Evolutionary conservation across 192 early-diverging fungal species (phyloP), one percentile per base, ranked within the genome.

Genomic region (Mycoemilia scoparia): DNA sequence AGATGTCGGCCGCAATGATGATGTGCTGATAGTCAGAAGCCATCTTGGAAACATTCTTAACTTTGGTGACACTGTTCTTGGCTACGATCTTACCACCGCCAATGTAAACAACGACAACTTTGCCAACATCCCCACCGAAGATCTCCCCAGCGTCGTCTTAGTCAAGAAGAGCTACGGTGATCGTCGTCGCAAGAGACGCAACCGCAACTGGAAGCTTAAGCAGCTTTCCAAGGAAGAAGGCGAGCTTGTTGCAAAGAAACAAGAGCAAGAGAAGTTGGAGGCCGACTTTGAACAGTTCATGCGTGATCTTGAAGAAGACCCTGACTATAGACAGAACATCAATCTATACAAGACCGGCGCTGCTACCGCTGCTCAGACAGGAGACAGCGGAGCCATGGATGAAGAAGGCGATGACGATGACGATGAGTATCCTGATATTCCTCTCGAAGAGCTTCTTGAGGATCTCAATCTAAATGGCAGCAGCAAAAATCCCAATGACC

Each of bases 261-360:
- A 76, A 41, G 87, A 90, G 18, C 55, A 67, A 50, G 71, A 71
- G 27, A 67, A 69, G 43, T 70, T 74, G 29, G 87, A 93, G 35
- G 57, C 77, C 27, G 93, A 98, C 60, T 84, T 80, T 50, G 93
- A 98, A 55, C 49, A 82, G 45, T 98, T 98, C 67, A 62, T 95
- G 77, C 76, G 87, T 45, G 93, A 98, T 64, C 64, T 98, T 31
- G 93, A 98, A 61, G 93, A 98, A 61, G 93, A 98, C 67, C 69
- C 86, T 17, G 93, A 98, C 63, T 71, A 96, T 38, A 70, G 93
- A 35, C 77, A 81, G 43, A 84, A 82, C 47, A 64, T 98, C 44
- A 92, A 98, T 43, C 69, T 98, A 28, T 98, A 87, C 72, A 91
- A 88, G 64, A 46, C 43, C 28, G 23, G 54, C 10, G 38, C 39